phyloP scores from a whole-genome alignment of 2,329 filamentous ascomycete genomes.

The Alternaria sp. region DNA sequence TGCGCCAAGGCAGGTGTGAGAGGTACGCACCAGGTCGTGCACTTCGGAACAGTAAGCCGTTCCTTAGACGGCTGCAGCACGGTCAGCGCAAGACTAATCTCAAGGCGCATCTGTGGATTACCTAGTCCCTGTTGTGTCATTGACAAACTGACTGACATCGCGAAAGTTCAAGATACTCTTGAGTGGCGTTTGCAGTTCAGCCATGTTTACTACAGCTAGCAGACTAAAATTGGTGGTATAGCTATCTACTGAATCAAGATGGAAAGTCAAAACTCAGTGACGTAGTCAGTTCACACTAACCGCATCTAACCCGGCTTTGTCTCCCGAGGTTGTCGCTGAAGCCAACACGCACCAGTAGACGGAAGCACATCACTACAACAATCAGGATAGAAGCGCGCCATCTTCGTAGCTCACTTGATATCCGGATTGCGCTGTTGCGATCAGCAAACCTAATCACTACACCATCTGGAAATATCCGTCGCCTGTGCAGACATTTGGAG shows the following conservation, averaged over 20 bases:
- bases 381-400: not conserved
- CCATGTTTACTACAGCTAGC: slow-evolving; percentile 2
- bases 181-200: slow-evolving; percentile 24
- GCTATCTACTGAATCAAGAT: not conserved
- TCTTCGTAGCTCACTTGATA: not conserved
- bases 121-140: slow-evolving; percentile 26
- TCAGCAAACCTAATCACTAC: not conserved
- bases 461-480: not conserved
- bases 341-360: not conserved
- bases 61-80: slow-evolving; percentile 29
- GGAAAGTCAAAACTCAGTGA: slow-evolving; percentile 1
- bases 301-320: not conserved
- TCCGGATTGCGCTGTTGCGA: not conserved
- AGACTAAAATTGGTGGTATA: not conserved
- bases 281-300: slow-evolving; percentile 15
- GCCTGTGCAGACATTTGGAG: not conserved
- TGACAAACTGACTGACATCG: slow-evolving; percentile 44
- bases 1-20: not conserved
- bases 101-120: slow-evolving; percentile 1
- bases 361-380: not conserved
- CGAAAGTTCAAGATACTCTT: slow-evolving; percentile 47
- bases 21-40: slow-evolving; percentile 42
- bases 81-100: slow-evolving; percentile 5
- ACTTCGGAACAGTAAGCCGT: slow-evolving; percentile 41
- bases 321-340: not conserved